Evolutionary conservation across 257 asterid genomes (phyloP), one percentile per base, ranked within the genome.

Genomic region (Ocimum tenuiflorum): DNA sequence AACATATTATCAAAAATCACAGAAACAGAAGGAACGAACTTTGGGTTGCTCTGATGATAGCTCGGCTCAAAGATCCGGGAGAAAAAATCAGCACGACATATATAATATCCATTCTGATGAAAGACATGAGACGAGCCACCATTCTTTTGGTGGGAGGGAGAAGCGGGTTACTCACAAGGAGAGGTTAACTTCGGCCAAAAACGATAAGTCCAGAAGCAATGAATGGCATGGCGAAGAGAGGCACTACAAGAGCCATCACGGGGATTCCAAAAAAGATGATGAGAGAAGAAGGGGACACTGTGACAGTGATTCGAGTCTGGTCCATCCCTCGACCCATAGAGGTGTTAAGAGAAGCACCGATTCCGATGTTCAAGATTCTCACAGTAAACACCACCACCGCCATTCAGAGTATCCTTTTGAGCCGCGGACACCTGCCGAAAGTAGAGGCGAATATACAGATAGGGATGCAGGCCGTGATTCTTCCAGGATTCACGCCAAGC

Each of bases 11-110:
- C 31, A 72, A 23, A 72, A 72, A 71, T 11, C 19, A 41, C 78
- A 45, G 61, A 73, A 65, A 65, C 84, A 74, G 31, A 71, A 58
- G 79, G 82, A 79, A 56, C 64, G 58, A 39, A 76, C 78, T 69
- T 61, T n/a, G 42, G 74, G 81, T 69, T 70, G 66, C 77, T 88
- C 89, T n/a, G 90, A 76, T 35, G 89, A 86, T 65, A 75, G 83
- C 68, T 63, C 66, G 55, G 72, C 36, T 47, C 78, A 67, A 72
- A 76, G 78, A 68, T 20, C 73, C 12, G 62, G 63, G 59, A 75
- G 80, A 63, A 82, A 78, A 69, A 58, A 33, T 61, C 82, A 63
- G 73, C 85, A 67, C 19, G 81, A 67, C 46, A 64, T 56, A 20
- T 81, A 68, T 62, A 77, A 60, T 58, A 67, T n/a, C 52, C 53